Evolutionary conservation across 768 basidiomycete species (phyloP).

Genomic region (Mycena epipterygia): DNA sequence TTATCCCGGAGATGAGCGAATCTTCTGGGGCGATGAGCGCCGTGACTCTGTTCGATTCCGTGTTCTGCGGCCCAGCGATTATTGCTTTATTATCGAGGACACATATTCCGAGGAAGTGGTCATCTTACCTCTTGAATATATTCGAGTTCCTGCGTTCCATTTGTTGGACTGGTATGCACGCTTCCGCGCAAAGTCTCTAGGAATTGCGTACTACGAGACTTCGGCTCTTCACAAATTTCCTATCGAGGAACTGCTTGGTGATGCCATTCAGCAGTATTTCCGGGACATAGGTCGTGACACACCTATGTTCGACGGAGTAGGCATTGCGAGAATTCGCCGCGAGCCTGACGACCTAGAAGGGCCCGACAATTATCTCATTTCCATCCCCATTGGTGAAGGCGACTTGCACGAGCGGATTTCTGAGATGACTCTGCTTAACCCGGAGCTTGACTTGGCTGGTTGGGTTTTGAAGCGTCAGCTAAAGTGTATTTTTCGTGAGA

Average conservation of each 20-base stretch:
- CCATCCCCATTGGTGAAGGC: background rate
- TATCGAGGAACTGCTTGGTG: too few relatives aligned
- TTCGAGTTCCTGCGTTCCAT: background rate
- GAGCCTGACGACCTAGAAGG: background rate
- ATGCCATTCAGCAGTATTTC: too few relatives aligned
- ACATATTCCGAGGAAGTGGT: background rate
- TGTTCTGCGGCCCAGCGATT: background rate
- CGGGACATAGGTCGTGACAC: too few relatives aligned
- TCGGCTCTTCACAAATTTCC: too few relatives aligned
- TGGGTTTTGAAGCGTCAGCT: background rate
- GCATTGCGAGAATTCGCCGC: background rate
- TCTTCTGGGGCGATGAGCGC: conserved; percentile 3
- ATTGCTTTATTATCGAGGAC: background rate
- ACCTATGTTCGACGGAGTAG: background rate
- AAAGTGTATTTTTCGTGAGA: background rate
- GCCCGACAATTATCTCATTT: background rate
- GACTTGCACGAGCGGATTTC: background rate
- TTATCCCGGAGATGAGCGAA: background rate
- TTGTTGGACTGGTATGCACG: conserved; percentile 6
- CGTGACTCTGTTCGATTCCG: background rate
- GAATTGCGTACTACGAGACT: background rate
- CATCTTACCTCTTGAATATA: background rate
- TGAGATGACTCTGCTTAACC: background rate
- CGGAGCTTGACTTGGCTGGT: background rate
- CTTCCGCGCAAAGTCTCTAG: background rate